These are phyloP conservation scores for Penicillium antarcticum DNA, from an alignment of 495 filamentous ascomycete species.

Conservation along the genomic window DNA sequence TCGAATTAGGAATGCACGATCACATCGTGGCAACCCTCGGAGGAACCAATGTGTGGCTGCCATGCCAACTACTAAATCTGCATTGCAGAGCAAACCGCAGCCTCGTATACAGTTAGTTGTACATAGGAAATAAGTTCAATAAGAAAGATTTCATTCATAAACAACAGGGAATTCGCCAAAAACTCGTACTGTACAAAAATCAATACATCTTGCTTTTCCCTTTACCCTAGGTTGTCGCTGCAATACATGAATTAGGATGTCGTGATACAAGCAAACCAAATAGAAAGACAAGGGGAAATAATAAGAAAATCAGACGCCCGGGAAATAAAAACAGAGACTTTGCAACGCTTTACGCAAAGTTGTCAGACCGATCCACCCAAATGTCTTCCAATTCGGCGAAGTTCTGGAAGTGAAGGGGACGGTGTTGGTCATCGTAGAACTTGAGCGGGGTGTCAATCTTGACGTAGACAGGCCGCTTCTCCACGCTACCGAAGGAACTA, in stretches of 20 bases:
- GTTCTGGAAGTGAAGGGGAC: conserved; percentile 90
- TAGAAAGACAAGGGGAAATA: conserved; percentile 5
- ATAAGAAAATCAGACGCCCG: conserved; percentile 10
- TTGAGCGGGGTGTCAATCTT: conserved; percentile 86
- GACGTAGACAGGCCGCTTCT: conserved; percentile 87
- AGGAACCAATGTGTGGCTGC: not conserved
- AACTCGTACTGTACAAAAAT: conserved; percentile 8
- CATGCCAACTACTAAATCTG: not conserved
- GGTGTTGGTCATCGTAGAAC: conserved; percentile 93
- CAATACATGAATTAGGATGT: conserved; percentile 28
- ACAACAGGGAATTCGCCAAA: conserved; percentile 3
- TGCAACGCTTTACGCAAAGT: conserved; percentile 64
- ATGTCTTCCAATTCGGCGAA: conserved; percentile 90
- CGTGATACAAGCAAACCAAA: conserved; percentile 18
- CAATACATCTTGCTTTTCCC: conserved; percentile 14
- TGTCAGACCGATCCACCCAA: conserved; percentile 82
- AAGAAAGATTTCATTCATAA: not conserved
- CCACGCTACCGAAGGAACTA: conserved; percentile 75
- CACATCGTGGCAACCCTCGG: not conserved
- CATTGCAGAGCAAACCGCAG: conserved; percentile 10
- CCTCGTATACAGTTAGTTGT: conserved; percentile 6
- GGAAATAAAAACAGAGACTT: conserved; percentile 13
- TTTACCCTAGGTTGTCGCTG: conserved; percentile 10
- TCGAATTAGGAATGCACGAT: not conserved
- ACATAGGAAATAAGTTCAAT: not conserved